Conservation (phyloP, 129 eudicot species). For the Sambucus nigra region DNA sequence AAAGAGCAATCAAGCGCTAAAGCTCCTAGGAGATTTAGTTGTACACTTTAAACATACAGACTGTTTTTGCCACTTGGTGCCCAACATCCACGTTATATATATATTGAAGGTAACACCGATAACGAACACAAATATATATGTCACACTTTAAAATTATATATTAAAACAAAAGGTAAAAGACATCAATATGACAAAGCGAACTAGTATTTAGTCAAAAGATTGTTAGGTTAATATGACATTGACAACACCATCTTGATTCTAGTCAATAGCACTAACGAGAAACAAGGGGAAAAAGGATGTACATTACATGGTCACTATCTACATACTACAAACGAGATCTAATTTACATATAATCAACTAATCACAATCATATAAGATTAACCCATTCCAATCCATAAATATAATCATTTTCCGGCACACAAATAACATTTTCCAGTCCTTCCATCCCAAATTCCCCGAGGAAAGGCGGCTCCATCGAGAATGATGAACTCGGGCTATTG, state of each 20-base stretch:
- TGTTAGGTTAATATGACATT: slow-evolving; percentile 6
- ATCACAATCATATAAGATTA: slow-evolving; percentile 24
- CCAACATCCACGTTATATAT: too few relatives aligned
- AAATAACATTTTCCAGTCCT: slow-evolving; percentile 54
- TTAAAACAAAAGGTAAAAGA: slow-evolving; percentile 4
- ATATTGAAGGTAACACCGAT: too few relatives aligned
- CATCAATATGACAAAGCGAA: not conserved
- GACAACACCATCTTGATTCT: slow-evolving; percentile 12
- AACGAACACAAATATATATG: too few relatives aligned
- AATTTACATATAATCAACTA: slow-evolving; percentile 17
- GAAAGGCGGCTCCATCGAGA: slow-evolving; percentile 62
- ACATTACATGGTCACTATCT: slow-evolving; percentile 37
- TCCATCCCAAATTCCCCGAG: slow-evolving; percentile 84
- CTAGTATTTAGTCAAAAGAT: slow-evolving; percentile 9
- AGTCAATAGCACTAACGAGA: slow-evolving; percentile 20
- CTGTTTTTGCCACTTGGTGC: too few relatives aligned
- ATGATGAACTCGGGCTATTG: slow-evolving; percentile 75
- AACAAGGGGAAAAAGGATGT: slow-evolving; percentile 25
- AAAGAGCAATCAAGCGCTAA: too few relatives aligned
- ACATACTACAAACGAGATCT: slow-evolving; percentile 33
- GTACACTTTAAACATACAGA: too few relatives aligned
- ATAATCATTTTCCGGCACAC: slow-evolving; percentile 32
- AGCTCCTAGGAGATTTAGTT: too few relatives aligned
- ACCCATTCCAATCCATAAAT: slow-evolving; percentile 56
- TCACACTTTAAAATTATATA: too few relatives aligned